Evolutionary conservation across 2,329 filamentous ascomycete genomes (phyloP), one percentile per base, ranked within the genome.

Genomic region (Beauveria varroae): DNA sequence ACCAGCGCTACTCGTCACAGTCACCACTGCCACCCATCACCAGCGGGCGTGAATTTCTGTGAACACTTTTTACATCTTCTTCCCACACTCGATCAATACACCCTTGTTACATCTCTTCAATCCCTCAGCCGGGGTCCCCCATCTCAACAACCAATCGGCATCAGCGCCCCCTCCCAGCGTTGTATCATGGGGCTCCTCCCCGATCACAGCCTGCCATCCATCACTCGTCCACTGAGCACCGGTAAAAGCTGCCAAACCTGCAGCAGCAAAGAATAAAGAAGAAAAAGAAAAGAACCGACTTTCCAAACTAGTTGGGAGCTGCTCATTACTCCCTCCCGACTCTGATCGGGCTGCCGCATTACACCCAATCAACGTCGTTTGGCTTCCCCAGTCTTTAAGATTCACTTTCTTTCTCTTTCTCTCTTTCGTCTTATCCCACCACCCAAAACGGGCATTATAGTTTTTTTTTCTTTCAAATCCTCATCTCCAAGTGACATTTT

Each of bases 341-440:
- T 44, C 12, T 46, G 16, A 47, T 22, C 28, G 30, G 30, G 50
- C 24, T 30, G n/a, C 30, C 30, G 30, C 30, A 44, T 10, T 20
- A 44, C n/a, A 44, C 43, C 18, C 10, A 16, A 16, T 30, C 16
- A 30, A 30, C 30, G 30, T 30, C 30, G 30, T 30, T 30, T 30
- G 30, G 9, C 14, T 56, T 57, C 54, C 47, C 56, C 56, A 59
- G 56, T 59, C 56, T 59, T 59, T 59, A 59, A 59, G 56, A 59
- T 59, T 49, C 24, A 43, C 43, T 5, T 6, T 30, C 47, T 20
- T 28, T 30, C 16, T 50, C 47, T 50, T 30, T 30, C 22, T 44
- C 40, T 50, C n/a, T 46, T 49, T 57, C 46, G 30, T 37, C 46
- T n/a, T 30, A 56, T 56, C 53, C 53, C 41, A 34, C 53, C 41